phyloP scores from a whole-genome alignment of 805 yeast species.

The Barnettozyma californica region DNA sequence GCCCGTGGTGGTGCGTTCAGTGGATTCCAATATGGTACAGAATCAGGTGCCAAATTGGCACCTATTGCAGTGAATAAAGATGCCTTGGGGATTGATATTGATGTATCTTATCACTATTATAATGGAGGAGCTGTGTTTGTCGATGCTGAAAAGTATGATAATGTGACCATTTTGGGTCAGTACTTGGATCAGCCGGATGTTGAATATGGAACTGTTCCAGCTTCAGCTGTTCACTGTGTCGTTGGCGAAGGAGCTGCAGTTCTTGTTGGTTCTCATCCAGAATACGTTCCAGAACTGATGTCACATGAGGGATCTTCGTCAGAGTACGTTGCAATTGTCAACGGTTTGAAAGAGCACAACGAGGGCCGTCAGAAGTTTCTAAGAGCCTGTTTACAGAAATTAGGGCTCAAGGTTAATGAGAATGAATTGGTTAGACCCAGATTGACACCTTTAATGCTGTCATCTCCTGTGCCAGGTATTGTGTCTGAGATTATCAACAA shows the following conservation, averaged over 20 bases:
- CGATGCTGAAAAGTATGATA: conserved; percentile 55
- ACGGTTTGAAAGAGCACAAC: conserved; percentile 39
- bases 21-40: conserved; percentile 78
- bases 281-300: conserved; percentile 57
- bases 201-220: conserved; percentile 33
- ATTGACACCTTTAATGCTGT: conserved; percentile 59
- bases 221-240: conserved; percentile 67
- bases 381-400: conserved; percentile 45
- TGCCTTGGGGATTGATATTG: conserved; percentile 26
- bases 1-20: conserved; percentile 76
- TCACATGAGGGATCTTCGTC: conserved; percentile 23
- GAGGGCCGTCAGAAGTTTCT: conserved; percentile 50
- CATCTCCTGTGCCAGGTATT: conserved; percentile 33
- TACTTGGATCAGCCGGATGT: conserved; percentile 57
- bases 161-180: conserved; percentile 69
- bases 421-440: conserved; percentile 49
- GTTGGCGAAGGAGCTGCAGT: conserved; percentile 75
- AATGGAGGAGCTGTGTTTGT: conserved; percentile 91
- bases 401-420: conserved; percentile 68
- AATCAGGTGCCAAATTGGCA: conserved; percentile 67
- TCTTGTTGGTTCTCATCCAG: conserved; percentile 87
- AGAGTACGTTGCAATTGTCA: conserved; percentile 30
- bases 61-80: conserved; percentile 35
- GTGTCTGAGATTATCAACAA: conserved; percentile 30
- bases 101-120: conserved; percentile 42